These are phyloP conservation scores for Tuber borchii DNA, from an alignment of 495 filamentous ascomycete genomes.

Conservation along the genomic window DNA sequence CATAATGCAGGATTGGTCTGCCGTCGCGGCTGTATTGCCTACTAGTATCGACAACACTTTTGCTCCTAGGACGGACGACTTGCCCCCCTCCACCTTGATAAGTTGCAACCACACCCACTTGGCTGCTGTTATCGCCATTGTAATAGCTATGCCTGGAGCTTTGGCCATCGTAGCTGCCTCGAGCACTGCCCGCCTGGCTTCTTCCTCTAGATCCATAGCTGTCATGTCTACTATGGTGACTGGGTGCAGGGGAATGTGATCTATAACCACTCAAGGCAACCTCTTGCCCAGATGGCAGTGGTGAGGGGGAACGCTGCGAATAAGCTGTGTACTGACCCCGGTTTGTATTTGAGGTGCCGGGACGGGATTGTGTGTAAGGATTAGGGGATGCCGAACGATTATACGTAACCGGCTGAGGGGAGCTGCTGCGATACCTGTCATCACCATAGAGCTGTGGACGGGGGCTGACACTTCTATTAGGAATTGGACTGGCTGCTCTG, in stretches of 20 bases:
- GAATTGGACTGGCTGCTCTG: conserved; percentile 44
- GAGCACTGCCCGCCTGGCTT: conserved; percentile 27
- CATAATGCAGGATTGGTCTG: conserved; percentile 79
- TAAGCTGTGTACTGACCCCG: conserved; percentile 37
- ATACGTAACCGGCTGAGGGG: conserved; percentile 36
- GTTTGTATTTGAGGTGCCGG: conserved; percentile 38
- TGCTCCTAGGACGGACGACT: conserved; percentile 61
- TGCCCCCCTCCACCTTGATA: conserved; percentile 41
- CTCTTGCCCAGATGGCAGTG: conserved; percentile 37
- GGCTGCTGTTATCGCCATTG: conserved; percentile 32
- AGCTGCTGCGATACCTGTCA: conserved; percentile 32
- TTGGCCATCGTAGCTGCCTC: conserved; percentile 34
- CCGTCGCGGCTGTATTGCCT: conserved; percentile 79
- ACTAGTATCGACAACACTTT: conserved; percentile 66
- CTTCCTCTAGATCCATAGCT: conserved; percentile 53
- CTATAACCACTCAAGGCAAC: conserved; percentile 35
- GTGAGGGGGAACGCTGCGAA: conserved; percentile 36
- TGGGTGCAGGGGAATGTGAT: conserved; percentile 35
- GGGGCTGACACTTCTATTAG: conserved; percentile 54
- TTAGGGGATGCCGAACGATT: conserved; percentile 38
- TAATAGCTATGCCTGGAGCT: conserved; percentile 40
- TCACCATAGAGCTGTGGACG: conserved; percentile 46
- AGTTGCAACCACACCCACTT: conserved; percentile 26
- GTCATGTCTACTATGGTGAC: conserved; percentile 44
- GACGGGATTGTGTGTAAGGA: conserved; percentile 39